phyloP scores from a whole-genome alignment of 345 rosid species.

The Acer campestre region DNA sequence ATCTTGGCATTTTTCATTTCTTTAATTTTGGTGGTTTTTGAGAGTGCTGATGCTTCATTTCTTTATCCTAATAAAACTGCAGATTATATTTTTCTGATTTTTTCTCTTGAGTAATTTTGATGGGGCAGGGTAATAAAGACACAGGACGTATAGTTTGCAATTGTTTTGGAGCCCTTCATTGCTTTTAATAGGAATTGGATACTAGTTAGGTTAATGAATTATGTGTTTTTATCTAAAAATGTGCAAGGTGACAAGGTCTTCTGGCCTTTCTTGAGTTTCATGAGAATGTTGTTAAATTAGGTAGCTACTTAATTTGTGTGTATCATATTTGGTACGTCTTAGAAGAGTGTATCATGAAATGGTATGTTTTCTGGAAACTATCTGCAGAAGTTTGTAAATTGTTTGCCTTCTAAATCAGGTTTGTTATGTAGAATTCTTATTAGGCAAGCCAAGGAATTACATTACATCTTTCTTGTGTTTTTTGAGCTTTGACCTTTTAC shows the following conservation, averaged over 20 bases:
- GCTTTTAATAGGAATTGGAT: not conserved
- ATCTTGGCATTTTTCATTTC: not conserved
- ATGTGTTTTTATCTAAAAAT: not conserved
- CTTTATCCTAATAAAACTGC: not conserved
- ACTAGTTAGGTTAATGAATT: not conserved
- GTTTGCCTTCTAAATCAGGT: not conserved
- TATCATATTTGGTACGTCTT: not conserved
- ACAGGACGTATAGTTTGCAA: not conserved
- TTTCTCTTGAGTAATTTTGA: not conserved
- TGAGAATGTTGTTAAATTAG: not conserved
- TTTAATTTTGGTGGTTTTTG: conserved; percentile 2
- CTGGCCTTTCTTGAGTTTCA: not conserved
- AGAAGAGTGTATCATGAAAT: not conserved
- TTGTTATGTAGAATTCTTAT: not conserved
- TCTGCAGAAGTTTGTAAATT: not conserved
- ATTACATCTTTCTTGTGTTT: not conserved
- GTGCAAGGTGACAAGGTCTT: not conserved
- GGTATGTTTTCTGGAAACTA: not conserved
- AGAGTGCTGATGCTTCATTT: not conserved
- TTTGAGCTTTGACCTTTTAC: not conserved
- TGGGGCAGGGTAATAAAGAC: not conserved
- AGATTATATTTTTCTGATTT: not conserved
- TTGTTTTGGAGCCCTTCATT: too few species aligned
- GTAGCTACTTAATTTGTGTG: not conserved
- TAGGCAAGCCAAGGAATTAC: not conserved